Base-by-base conservation (phyloP, 75 land plant genomes). In the Picea sitchensis region DNA sequence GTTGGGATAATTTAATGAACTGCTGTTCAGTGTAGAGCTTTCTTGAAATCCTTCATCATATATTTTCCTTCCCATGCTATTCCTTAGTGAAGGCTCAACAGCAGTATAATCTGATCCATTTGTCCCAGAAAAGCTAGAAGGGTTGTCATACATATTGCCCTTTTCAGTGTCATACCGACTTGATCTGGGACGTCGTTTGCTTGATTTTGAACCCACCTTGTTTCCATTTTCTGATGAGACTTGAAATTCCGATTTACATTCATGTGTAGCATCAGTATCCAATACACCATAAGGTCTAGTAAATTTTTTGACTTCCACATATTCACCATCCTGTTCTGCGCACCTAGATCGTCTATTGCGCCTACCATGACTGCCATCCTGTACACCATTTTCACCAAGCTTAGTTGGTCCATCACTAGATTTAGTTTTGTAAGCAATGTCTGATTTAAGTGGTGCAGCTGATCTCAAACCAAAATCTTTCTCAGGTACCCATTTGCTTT, bases 201-300 rank as follows among this genome's bases (percentile, higher is more conserved):
- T 71, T 71, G 74, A 71, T 71, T 71, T 71, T 71, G 74, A 71
- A 15, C n/a, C n/a, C 54, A 20, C n/a, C 13, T 44, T 71, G 74
- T 47, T 44, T 71, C 13, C n/a, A 11, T 7, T 71, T 71, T 20
- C n/a, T n/a, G 51, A n/a, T 56, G 44, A 71, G 26, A 41, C 51
- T 20, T 44, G 51, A 71, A 20, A 71, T 41, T 71, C 51, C 0
- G 56, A 71, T 21, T 71, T 71, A n/a, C 74, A 18, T 7, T 23
- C 74, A 26, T 36, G 3, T 20, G 51, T n/a, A 71, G 74, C 9
- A 38, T 44, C 13, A 12, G 54, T 44, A 71, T n/a, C 18, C 51
- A 71, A 71, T 44, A 21, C 13, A n/a, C 44, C 74, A 71, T 4
- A 71, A 20, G 74, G 74, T 11, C 44, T 71, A 23, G 41, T 47